Evolutionary conservation across 2,329 filamentous ascomycete species (phyloP), one percentile per base, ranked within the genome.

Genomic region (Lecanicillium sp.): DNA sequence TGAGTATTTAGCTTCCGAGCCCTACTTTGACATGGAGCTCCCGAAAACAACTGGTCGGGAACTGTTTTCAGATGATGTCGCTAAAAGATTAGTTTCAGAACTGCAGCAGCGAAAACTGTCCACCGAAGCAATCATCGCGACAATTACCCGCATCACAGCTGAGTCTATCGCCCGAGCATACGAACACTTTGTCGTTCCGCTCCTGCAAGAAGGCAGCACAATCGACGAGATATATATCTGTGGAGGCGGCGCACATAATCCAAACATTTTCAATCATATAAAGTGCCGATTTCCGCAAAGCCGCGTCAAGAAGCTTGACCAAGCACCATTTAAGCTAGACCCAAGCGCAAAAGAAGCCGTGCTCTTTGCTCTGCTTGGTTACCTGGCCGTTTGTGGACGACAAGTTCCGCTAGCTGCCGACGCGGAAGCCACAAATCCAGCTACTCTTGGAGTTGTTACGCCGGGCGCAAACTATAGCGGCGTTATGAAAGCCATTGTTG

Each of bases 181-280:
- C 31, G 4, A 39, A 8, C 25, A 27, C 8, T 38, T 29, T n/a
- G 35, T 43, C 25, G n/a, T 30, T 3, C 22, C 22, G 11, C 22
- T 25, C 11, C 22, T 25, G 6, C 32, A 35, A 5, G 27, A 30
- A 41, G 49, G 63, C 14, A 54, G 60, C 31, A 46, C 48, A 4
- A 45, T 60, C 9, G 57, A 54, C 30, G 74, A 80, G 54, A 65
- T 80, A 29, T 79, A 74, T 55, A 72, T 80, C 63, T 78, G 73
- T 48, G 75, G 75, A 8, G 71, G 71, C 4, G 72, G 72, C 13
- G 73, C 73, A 0, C 64, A 67, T 42, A 78, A 79, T 47, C 68
- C 70, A 2, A 78, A 77, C 45, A 78, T 79, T 45, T 62, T 49
- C n/a, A 52, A 64, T 4, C 73, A 67, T 48, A 25, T 25, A 7